Conservation (phyloP, 306 rosid genomes). For the Castanospermum australe region DNA sequence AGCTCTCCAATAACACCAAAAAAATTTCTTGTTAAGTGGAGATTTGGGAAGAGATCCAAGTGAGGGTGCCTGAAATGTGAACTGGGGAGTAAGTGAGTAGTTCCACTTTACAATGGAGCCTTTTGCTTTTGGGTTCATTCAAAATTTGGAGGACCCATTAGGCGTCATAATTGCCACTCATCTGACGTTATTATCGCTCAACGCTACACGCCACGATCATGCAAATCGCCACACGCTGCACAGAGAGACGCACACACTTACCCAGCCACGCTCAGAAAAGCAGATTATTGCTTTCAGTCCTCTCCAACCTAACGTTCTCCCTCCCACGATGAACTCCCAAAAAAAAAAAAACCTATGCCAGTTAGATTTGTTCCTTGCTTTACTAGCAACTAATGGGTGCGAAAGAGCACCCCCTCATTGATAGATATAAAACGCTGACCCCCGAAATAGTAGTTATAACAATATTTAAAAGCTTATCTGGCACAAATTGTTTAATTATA, state of each 20-base stretch:
- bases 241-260: neutral
- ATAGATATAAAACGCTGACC: too few relatives aligned
- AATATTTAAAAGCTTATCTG: too few relatives aligned
- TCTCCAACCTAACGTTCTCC: neutral
- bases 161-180: constrained; percentile 51
- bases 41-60: neutral
- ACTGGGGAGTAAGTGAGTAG: neutral
- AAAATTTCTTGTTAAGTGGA: too few relatives aligned
- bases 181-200: constrained; percentile 44
- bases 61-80: neutral
- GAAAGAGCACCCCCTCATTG: neutral
- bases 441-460: too few relatives aligned
- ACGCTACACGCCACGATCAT: constrained; percentile 74
- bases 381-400: neutral
- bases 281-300: constrained; percentile 15
- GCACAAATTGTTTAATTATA: too few relatives aligned
- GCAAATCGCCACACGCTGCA: constrained; percentile 26
- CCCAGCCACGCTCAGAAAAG: constrained; percentile 21
- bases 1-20: too few relatives aligned
- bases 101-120: neutral
- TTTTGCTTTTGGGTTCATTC: neutral
- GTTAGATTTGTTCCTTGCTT: neutral
- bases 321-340: neutral
- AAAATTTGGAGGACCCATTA: constrained; percentile 23
- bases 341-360: neutral